phyloP scores from a whole-genome alignment of 495 filamentous ascomycete species.

The Symbiotaphrina buchneri region DNA sequence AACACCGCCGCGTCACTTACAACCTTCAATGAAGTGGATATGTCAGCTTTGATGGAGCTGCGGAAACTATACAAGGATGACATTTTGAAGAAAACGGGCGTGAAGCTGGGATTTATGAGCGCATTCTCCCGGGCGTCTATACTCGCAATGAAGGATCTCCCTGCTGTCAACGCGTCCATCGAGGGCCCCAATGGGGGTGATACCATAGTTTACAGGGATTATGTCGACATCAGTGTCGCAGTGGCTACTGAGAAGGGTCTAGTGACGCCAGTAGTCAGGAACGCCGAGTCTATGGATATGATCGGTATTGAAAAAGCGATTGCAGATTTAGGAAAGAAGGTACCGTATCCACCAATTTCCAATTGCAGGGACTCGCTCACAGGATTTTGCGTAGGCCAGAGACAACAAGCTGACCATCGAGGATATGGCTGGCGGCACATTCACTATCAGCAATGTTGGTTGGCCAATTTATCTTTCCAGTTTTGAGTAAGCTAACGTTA shows the following conservation, averaged over 20 bases:
- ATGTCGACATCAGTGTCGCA: slow-evolving; percentile 93
- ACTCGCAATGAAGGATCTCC: slow-evolving; percentile 82
- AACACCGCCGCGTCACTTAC: slow-evolving; percentile 95
- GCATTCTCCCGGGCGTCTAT: slow-evolving; percentile 85
- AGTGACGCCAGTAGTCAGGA: slow-evolving; percentile 89
- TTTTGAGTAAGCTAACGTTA: neutral
- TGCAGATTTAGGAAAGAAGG: slow-evolving; percentile 89
- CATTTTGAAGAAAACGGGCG: slow-evolving; percentile 80
- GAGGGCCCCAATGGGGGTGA: slow-evolving; percentile 89
- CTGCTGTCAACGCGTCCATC: slow-evolving; percentile 93
- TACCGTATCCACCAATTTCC: too few species aligned
- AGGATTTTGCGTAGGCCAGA: slow-evolving; percentile 37
- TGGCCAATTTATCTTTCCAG: neutral
- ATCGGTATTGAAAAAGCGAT: slow-evolving; percentile 81
- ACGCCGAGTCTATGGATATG: slow-evolving; percentile 70
- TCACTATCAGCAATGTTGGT: slow-evolving; percentile 88
- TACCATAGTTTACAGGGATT: slow-evolving; percentile 94
- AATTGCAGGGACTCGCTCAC: neutral
- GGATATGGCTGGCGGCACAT: slow-evolving; percentile 97
- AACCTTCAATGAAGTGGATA: slow-evolving; percentile 98
- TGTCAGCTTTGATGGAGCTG: slow-evolving; percentile 95
- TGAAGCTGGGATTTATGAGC: slow-evolving; percentile 98
- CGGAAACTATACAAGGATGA: slow-evolving; percentile 94
- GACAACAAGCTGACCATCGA: slow-evolving; percentile 96
- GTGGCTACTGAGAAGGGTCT: slow-evolving; percentile 96